Conservation (phyloP, 2,329 filamentous ascomycete species). For the Clonostachys byssicola region DNA sequence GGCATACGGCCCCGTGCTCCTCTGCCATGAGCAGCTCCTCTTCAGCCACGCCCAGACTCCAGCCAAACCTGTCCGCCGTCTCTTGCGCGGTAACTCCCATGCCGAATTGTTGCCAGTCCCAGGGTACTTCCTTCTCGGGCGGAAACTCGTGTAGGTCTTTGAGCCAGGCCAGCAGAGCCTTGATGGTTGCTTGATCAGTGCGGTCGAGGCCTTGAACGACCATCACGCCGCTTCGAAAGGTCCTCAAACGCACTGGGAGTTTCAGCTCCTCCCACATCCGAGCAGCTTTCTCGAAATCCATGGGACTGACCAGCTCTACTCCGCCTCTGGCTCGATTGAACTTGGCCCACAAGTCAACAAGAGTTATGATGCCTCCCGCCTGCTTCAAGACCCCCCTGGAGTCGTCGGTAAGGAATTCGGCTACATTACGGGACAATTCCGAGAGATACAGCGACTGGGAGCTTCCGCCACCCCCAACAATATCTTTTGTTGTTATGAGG, state of each 20-base stretch:
- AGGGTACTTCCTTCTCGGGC: conserved; percentile 59
- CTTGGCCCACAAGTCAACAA: conserved; percentile 89
- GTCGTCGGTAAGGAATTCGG: conserved; percentile 87
- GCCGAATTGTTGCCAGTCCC: conserved; percentile 77
- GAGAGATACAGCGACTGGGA: conserved; percentile 85
- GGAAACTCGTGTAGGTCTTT: conserved; percentile 64
- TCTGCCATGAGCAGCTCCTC: conserved; percentile 98
- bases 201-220: conserved; percentile 87
- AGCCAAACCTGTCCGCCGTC: conserved; percentile 83
- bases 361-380: conserved; percentile 81
- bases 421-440: conserved; percentile 77
- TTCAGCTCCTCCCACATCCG: conserved; percentile 83
- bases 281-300: conserved; percentile 88
- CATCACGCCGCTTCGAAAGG: conserved; percentile 90
- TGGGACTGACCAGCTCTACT: conserved; percentile 88
- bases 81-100: conserved; percentile 87
- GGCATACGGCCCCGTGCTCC: conserved; percentile 79
- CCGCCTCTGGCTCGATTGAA: conserved; percentile 93
- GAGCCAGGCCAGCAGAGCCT: conserved; percentile 73
- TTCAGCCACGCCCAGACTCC: conserved; percentile 93
- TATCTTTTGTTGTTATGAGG: conserved; percentile 91
- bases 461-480: conserved; percentile 66
- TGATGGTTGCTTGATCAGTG: conserved; percentile 86
- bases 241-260: conserved; percentile 79
- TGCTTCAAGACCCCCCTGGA: conserved; percentile 70